Conservation (phyloP, 169 alveolate species). For the Fabrea salina region DNA sequence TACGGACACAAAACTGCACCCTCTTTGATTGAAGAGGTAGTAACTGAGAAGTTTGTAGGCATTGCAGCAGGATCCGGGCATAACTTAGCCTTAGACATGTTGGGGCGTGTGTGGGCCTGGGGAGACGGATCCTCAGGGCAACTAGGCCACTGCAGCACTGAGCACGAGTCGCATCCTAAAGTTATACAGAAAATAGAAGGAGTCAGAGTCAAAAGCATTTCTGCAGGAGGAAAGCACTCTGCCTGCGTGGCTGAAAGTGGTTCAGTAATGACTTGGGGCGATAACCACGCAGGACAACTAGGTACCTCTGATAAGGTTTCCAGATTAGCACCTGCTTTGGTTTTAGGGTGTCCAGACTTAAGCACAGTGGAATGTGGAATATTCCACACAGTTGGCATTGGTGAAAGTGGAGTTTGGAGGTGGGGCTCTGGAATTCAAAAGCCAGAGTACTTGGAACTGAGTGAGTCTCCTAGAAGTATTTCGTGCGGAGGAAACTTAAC, state of each 20-base stretch:
- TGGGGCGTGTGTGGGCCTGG: slow-evolving; percentile 22
- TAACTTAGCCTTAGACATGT: background rate
- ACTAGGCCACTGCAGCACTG: background rate
- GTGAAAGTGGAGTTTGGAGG: background rate
- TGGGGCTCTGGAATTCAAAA: background rate
- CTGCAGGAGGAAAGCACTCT: slow-evolving; percentile 36
- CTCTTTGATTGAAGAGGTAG: background rate
- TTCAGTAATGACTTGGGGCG: slow-evolving; percentile 27
- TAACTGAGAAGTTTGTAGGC: background rate
- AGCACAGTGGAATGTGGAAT: slow-evolving; percentile 9
- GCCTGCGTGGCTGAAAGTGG: slow-evolving; percentile 24
- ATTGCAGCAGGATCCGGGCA: slow-evolving; percentile 24
- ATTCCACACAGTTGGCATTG: background rate
- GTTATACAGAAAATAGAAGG: background rate
- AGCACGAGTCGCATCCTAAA: slow-evolving; percentile 14
- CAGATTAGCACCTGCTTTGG: background rate
- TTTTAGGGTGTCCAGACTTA: background rate
- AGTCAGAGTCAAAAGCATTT: slow-evolving; percentile 5
- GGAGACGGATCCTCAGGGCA: slow-evolving; percentile 10
- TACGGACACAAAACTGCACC: background rate
- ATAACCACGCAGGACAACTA: slow-evolving; percentile 29
- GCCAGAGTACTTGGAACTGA: background rate
- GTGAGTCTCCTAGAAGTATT: background rate
- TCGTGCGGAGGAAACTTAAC: slow-evolving; percentile 1
- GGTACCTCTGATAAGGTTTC: background rate